These are phyloP conservation scores for Epichloe glyceriae DNA, from an alignment of 2,329 filamentous ascomycete genomes.

Conservation along the genomic window DNA sequence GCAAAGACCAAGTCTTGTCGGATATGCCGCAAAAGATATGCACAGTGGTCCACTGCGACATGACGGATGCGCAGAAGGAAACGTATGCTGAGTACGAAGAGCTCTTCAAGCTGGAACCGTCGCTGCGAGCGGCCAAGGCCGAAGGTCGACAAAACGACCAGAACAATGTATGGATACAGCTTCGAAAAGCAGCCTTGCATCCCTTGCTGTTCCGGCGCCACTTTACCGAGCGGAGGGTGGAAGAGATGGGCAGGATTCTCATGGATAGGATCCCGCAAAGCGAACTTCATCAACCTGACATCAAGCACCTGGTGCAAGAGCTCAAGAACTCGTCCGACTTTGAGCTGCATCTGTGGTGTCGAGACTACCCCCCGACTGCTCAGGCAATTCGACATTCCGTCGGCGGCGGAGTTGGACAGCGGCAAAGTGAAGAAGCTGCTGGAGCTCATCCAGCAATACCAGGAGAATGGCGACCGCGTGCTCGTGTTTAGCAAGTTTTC, in stretches of 20 bases:
- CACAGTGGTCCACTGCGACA: constrained; percentile 66
- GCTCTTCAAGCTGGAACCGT: constrained; percentile 51
- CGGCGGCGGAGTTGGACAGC: constrained; percentile 43
- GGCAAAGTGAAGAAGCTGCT: constrained; percentile 80
- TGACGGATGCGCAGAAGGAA: constrained; percentile 57
- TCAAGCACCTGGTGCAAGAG: constrained; percentile 40
- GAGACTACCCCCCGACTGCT: constrained; percentile 42
- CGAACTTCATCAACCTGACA: constrained; percentile 38
- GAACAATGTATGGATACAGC: constrained; percentile 73
- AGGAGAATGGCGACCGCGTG: constrained; percentile 69
- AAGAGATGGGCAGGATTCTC: constrained; percentile 65
- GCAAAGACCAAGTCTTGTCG: constrained; percentile 81
- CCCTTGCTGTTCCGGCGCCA: constrained; percentile 74
- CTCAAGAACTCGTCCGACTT: constrained; percentile 49
- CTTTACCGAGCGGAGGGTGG: constrained; percentile 62
- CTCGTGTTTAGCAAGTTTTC: constrained; percentile 92
- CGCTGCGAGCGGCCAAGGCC: constrained; percentile 36
- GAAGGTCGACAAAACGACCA: constrained; percentile 36
- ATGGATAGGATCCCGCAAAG: constrained; percentile 52
- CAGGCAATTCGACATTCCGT: constrained; percentile 37
- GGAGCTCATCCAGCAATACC: constrained; percentile 59
- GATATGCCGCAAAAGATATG: constrained; percentile 72
- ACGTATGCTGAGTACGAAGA: constrained; percentile 57
- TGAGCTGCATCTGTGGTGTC: constrained; percentile 52
- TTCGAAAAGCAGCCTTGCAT: constrained; percentile 86